Base-by-base conservation (phyloP, 768 basidiomycete species). In the Rhizopogon vulgaris region DNA sequence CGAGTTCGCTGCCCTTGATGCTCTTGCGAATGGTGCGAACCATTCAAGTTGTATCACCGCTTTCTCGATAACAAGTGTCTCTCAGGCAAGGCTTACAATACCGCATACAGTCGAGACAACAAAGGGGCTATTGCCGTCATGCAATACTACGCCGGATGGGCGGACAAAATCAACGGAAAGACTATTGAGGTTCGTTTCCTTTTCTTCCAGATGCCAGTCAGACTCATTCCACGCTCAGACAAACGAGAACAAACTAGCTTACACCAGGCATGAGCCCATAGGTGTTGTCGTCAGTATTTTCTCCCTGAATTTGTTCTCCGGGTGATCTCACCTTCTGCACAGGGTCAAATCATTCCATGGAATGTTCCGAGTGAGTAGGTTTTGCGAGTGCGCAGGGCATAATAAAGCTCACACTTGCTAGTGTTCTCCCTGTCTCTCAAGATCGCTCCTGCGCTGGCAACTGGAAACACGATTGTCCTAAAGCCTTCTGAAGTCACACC, bases 401-500 rank as follows among this genome's bases (percentile, higher is more conserved):
- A 28, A n/a, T 18, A 28, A 12, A 18, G 11, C 27, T 41, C n/a
- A 32, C 12, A 6, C 11, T n/a, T 3, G 3, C 22, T 38, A 73
- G 73, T 82, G 49, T 64, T 77, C 45, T 87, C 91, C 82, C 68
- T 84, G 52, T 63, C 77, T 3, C 87, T 85, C 85, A 90, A 92
- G 68, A 58, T 87, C 50, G 87, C 71, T 0, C 87, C 90, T 6
- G 87, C 88, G 1, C 75, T 92, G 37, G 88, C 89, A 2, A 80
- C 81, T 2, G 90, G 91, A 41, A 91, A 90, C 68, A 71, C 79
- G 3, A 73, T 93, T 55, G 74, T 94, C 52, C 71, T 93, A 61
- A 94, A 90, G 72, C 84, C 89, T 7, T 90, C 88, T 1, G 89
- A 90, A 60, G 73, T 89, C 56, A 90, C 87, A 0, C 86, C 88